Base-by-base conservation (phyloP, 2,329 filamentous ascomycete genomes). In the Bimuria novae-zelandiae region DNA sequence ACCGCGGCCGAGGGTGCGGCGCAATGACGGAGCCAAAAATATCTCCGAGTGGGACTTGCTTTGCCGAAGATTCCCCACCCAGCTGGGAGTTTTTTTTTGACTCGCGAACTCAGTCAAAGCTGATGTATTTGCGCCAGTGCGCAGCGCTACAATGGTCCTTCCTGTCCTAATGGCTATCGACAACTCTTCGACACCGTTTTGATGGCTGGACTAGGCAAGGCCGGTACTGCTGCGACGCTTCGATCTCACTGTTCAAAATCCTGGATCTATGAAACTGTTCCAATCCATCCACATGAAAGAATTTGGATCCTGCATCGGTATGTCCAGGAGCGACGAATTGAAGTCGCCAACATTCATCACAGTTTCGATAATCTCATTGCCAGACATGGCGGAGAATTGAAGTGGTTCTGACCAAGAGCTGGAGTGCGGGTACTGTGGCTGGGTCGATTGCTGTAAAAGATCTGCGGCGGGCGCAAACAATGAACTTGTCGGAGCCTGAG, bases 341-440 rank as follows among this genome's bases (percentile, higher is more conserved):
- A 88, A 82, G 22, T 84, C 81, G 3, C 82, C 84, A 0, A 84
- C 83, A 56, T 84, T 81, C 62, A 86, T 87, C 23, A 89, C 79
- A 4, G 85, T 84, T 57, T 88, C 84, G 4, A 84, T 79, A 41
- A 89, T 86, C 64, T 89, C 85, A 52, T 87, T 81, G 52, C 87
- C 84, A 0, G 86, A 88, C 86, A 89, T 89, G 27, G 84, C 77
- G 2, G 84, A 88, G 66, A 88, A 87, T 21, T 85, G 83, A 19
- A 88, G 62, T 30, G 64, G 62, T 17, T 69, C 64, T 4, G 52
- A 43, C 67, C 63, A 68, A 12, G 60, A 54, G 16, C 51, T 50
- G 4, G 52, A 54, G n/a, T 64, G 40, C 11, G 59, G 44, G 41
- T 69, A 61, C 19, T 52, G 52, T 2, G 48, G 41, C 22, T 54